Base-by-base conservation (phyloP, 345 rosid genomes). In the Erysimum cheiranthoides region DNA sequence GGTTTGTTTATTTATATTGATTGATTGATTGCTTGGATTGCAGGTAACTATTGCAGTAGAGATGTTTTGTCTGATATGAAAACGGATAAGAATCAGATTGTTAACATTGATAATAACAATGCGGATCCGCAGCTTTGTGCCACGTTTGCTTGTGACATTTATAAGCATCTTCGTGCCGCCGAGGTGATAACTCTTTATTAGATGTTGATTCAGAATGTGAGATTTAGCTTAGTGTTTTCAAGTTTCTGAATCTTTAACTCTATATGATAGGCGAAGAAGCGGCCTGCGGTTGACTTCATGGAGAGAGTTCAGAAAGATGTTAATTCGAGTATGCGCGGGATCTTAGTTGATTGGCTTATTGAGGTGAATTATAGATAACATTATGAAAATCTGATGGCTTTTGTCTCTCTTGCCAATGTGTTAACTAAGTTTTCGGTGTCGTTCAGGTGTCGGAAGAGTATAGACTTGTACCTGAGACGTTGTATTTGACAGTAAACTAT, bases 341-440 rank as follows among this genome's bases (percentile, higher is more conserved):
- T 92, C 71, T 66, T 95, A 39, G 77, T 95, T 64, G 99, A 95
- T 82, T 95, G 99, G 99, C 97, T 95, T 56, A 91, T 92, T 67
- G 97, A 95, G 93, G 97, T 93, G 82, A 80, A 13, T 76, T 58
- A 8, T 21, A 21, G 25, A 10, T 10, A 35, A 25, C 12, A 70
- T 34, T 74, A 2, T 4, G 8, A 10, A 27, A 21, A 53, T 30
- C 6, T 61, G 30, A 30, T 69, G 8, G 35, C 3, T 17, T 75
- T 49, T 7, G 45, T 68, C 10, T 30, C 2, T 25, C 4, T 60
- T 52, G 46, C 9, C 2, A 25, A 60, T 75, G 25, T 51, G 4
- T 34, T 59, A 3, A 50, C 2, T 5, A 8, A 27, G 9, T 18
- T n/a, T 34, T 25, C 1, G 25, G 63, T 10, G 60, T 61, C 10